A percentile compares a stretch with the other conserved stretches of the same genome.
Conservation (phyloP, 1,139 yeast species). For the Saccharomyces hybrid region DNA sequence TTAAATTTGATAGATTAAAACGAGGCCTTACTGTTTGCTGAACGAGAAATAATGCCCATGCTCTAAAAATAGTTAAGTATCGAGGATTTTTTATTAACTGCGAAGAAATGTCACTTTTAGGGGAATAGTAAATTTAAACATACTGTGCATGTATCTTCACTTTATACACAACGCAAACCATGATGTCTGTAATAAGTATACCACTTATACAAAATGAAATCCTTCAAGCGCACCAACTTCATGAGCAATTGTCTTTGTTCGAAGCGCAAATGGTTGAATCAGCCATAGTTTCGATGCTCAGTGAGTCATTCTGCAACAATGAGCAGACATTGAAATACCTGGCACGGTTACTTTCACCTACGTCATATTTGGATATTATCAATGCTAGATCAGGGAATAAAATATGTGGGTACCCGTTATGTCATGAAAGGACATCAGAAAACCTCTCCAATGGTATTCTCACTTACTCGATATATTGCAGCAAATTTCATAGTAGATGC, state of each 20-base stretch:
- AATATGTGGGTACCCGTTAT: conserved; percentile 14
- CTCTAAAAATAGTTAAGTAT: too few species aligned
- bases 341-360: conserved; percentile 6
- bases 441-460: neutral
- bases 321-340: conserved; percentile 9
- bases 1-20: too few species aligned
- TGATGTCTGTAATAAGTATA: neutral
- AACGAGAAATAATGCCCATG: too few species aligned
- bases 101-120: too few species aligned
- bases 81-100: too few species aligned
- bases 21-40: too few species aligned
- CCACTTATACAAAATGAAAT: neutral
- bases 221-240: conserved; percentile 6
- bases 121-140: too few species aligned
- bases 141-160: too few species aligned
- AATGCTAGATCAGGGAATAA: conserved; percentile 4
- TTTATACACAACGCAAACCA: neutral
- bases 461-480: neutral
- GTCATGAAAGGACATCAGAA: conserved; percentile 2
- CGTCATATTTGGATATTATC: conserved; percentile 5
- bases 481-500: conserved; percentile 2
- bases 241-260: conserved; percentile 4
- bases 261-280: conserved; percentile 7
- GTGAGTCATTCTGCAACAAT: conserved; percentile 9
- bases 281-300: conserved; percentile 4